Conservation (phyloP, 768 basidiomycete species). For the Psilocybe cubensis region DNA sequence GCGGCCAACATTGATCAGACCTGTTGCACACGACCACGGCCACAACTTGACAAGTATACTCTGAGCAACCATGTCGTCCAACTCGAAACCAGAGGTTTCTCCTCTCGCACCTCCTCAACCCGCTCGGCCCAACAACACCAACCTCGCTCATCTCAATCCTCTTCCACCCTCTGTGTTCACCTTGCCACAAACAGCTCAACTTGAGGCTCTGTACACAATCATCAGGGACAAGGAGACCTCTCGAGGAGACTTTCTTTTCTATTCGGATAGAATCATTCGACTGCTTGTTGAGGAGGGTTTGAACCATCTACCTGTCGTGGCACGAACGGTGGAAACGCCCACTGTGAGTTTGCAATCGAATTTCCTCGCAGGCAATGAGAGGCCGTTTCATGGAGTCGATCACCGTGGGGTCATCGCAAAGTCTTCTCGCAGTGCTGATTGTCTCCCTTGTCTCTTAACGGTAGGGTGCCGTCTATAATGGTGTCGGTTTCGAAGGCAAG, state of each 20-base stretch:
- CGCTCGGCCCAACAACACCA: conserved; percentile 34
- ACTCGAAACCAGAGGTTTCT: not conserved
- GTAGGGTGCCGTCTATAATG: conserved; percentile 82
- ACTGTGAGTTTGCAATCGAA: conserved; percentile 53
- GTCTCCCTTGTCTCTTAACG: conserved; percentile 2
- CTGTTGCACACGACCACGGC: conserved; percentile 15
- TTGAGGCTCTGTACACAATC: conserved; percentile 95
- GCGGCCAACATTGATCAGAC: conserved; percentile 2
- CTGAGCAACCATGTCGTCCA: conserved; percentile 3
- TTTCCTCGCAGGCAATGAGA: not conserved
- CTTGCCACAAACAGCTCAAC: conserved; percentile 87
- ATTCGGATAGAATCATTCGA: conserved; percentile 90
- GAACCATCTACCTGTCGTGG: conserved; percentile 78
- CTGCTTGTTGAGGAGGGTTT: conserved; percentile 83
- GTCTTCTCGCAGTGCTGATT: not conserved
- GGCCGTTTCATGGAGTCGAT: conserved; percentile 1
- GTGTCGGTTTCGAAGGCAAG: conserved; percentile 94
- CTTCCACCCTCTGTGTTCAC: conserved; percentile 88
- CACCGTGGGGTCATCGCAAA: not conserved
- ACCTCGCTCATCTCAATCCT: conserved; percentile 39
- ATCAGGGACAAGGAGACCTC: conserved; percentile 88
- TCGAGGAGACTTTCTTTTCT: conserved; percentile 95
- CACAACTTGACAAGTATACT: not conserved
- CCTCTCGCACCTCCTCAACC: conserved; percentile 40
- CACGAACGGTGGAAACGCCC: conserved; percentile 81